A percentile compares a stretch with the other conserved stretches of the same genome.
Conservation (phyloP, 1,284 basidiomycete species). For the Fistulina hepatica region DNA sequence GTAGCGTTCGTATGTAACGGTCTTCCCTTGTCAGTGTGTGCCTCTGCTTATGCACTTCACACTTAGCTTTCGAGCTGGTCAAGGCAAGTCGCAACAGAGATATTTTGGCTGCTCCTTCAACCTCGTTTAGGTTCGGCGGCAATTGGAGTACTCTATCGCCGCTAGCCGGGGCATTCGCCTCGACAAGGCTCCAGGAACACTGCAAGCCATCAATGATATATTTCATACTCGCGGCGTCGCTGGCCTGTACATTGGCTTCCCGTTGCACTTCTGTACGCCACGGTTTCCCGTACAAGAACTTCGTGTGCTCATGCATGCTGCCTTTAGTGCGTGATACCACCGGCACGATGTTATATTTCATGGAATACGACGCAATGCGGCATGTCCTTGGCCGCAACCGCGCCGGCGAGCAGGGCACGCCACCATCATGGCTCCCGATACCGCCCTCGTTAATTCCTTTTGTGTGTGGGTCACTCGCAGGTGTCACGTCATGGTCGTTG, state of each 20-base stretch:
- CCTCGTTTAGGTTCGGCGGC: slow-evolving; percentile 61
- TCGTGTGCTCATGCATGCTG: slow-evolving; percentile 4
- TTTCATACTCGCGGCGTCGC: slow-evolving; percentile 51
- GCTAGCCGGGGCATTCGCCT: slow-evolving; percentile 60
- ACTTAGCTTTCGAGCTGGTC: slow-evolving; percentile 86
- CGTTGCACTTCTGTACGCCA: slow-evolving; percentile 67
- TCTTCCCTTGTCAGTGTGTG: slow-evolving; percentile 8
- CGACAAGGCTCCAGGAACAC: slow-evolving; percentile 60
- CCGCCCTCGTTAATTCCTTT: slow-evolving; percentile 72
- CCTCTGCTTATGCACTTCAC: slow-evolving; percentile 8
- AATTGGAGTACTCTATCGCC: slow-evolving; percentile 91
- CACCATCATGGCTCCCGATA: slow-evolving; percentile 70
- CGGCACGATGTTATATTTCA: slow-evolving; percentile 79
- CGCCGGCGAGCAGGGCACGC: slow-evolving; percentile 59
- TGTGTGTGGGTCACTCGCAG: slow-evolving; percentile 73
- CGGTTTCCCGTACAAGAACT: background rate
- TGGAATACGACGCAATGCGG: slow-evolving; percentile 80
- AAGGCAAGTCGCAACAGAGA: slow-evolving; percentile 53
- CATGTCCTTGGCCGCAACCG: slow-evolving; percentile 45
- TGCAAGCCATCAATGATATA: slow-evolving; percentile 64
- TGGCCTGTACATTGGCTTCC: slow-evolving; percentile 78
- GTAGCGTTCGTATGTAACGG: slow-evolving; percentile 79
- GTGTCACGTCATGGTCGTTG: slow-evolving; percentile 71
- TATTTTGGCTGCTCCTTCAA: background rate
- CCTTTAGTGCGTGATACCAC: slow-evolving; percentile 62